Evolutionary conservation across 2,329 filamentous ascomycete genomes (phyloP), one percentile per base, ranked within the genome.

Genomic region (Fusarium sp.): DNA sequence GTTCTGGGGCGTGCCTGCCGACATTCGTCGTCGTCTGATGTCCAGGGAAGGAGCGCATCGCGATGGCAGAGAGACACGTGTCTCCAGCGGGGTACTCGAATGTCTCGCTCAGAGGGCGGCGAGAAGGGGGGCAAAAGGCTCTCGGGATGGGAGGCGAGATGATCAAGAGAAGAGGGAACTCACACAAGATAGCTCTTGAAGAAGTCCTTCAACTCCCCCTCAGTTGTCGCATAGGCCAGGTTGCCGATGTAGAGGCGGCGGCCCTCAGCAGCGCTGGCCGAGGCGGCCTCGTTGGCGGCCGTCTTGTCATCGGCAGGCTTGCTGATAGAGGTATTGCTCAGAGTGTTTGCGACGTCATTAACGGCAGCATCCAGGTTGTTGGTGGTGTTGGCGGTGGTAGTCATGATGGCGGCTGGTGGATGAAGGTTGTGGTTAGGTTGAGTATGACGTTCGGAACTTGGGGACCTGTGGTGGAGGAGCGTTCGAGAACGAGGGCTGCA

Each of bases 231-330:
- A 87, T 99, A 99, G 83, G 97, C 97, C 92, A 99, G 94, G 91
- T 99, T 99, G 90, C 97, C 97, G 90, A 99, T 98, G 90, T 99
- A 99, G 83, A 99, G 93, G 89, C 97, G 95, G 90, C 97, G 95
- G 86, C 97, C 96, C 91, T 99, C 97, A 87, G 96, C 95, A 86
- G 97, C 97, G 89, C 95, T 98, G 88, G 95, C 95, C 86, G 97
- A 93, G 84, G 97, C 95, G 85, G 95, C 95, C 86, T 98, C 95
- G 84, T 94, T 93, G 87, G 93, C 90, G 81, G 92, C 84, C 76
- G 84, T 82, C 89, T 88, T 89, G 82, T 88, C 87, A 78, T 88
- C 87, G 82, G 83, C 83, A 80, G 83, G 79, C 82, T 84, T 83
- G 80, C 78, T 82, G 86, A 94, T 90, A 86, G 90, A 90, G 83